Base-by-base conservation (phyloP, 2,329 filamentous ascomycete species). In the Leptosphaerulina australis region DNA sequence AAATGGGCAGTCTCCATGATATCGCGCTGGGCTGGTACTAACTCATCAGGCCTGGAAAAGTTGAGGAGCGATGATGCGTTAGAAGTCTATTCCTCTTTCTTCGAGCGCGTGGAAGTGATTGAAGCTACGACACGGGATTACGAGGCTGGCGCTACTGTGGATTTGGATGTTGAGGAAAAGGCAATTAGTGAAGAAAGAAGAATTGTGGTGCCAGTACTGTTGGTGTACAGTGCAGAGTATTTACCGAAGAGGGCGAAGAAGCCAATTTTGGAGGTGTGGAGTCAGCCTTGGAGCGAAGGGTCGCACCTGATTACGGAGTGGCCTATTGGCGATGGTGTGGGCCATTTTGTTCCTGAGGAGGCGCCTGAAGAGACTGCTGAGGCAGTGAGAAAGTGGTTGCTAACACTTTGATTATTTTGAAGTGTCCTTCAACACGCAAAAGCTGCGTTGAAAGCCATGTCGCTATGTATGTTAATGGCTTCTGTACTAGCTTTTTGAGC, bases 261-360 rank as follows among this genome's bases (percentile, higher is more conserved):
- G 74, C 77, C 7, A 34, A 79, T 5, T 11, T 11, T 25, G 9
- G 63, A 66, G n/a, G 80, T 83, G 56, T 84, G 82, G 82, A 70
- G 43, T 18, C n/a, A 57, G 44, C 74, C 71, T 5, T 70, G 66
- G 37, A 79, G 83, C 11, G 56, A 55, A 15, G 66, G 74, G 30
- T 67, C 59, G 3, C 71, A 83, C 10, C 70, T 79, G 15, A 75
- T 77, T 17, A 77, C 79, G 0, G 78, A 81, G 59, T 80, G 78
- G 55, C 73, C 80, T 17, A 73, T 64, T 31, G 68, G 61, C 4
- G 68, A 81, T 29, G 76, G 81, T 4, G 76, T 77, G 21, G 82
- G 82, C 0, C 82, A 85, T 65, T 84, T 81, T 60, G 74, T 83
- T n/a, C 76, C 79, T 1, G 82, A 85, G 56, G 76, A 84, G 50